These are phyloP conservation scores for Paracoccidioides lutzii DNA, from an alignment of 2,329 filamentous ascomycete species.

Conservation along the genomic window DNA sequence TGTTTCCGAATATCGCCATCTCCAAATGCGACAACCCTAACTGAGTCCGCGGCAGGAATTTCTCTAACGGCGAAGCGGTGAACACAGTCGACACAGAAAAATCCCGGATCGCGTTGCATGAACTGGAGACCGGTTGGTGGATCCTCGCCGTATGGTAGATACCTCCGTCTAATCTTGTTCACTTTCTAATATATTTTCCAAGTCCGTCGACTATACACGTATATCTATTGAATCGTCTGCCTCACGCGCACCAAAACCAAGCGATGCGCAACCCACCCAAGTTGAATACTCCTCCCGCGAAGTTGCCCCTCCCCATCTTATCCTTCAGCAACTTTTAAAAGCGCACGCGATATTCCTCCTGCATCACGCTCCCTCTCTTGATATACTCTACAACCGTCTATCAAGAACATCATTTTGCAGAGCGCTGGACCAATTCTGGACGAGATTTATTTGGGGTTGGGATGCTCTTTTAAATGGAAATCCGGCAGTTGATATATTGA, in stretches of 20 bases:
- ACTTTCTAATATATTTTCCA: slow-evolving; percentile 6
- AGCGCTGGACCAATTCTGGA: slow-evolving; percentile 72
- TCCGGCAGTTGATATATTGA: slow-evolving; percentile 64
- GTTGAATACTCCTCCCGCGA: slow-evolving; percentile 82
- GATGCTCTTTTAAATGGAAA: slow-evolving; percentile 84
- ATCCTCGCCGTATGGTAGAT: slow-evolving; percentile 59
- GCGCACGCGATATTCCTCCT: slow-evolving; percentile 77
- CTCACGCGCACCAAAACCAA: slow-evolving; percentile 23
- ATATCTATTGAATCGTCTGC: slow-evolving; percentile 44
- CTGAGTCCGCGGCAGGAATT: slow-evolving; percentile 44
- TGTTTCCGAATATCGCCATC: slow-evolving; percentile 2
- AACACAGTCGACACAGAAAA: slow-evolving; percentile 87
- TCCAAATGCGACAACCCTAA: background rate
- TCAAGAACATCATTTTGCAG: slow-evolving; percentile 57
- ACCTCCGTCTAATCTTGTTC: slow-evolving; percentile 7
- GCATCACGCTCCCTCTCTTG: slow-evolving; percentile 68
- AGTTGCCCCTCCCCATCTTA: slow-evolving; percentile 65
- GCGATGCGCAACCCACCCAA: slow-evolving; percentile 29
- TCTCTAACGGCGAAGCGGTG: slow-evolving; percentile 62
- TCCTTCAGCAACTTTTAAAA: slow-evolving; percentile 67
- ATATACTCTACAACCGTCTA: slow-evolving; percentile 53
- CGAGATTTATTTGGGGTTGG: slow-evolving; percentile 55
- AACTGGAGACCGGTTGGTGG: slow-evolving; percentile 92
- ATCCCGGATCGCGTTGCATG: slow-evolving; percentile 67
- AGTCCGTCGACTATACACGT: slow-evolving; percentile 73